Evolutionary conservation across 148 eudicot genomes (phyloP).

Genomic region (Mesembryanthemum crystallinum): DNA sequence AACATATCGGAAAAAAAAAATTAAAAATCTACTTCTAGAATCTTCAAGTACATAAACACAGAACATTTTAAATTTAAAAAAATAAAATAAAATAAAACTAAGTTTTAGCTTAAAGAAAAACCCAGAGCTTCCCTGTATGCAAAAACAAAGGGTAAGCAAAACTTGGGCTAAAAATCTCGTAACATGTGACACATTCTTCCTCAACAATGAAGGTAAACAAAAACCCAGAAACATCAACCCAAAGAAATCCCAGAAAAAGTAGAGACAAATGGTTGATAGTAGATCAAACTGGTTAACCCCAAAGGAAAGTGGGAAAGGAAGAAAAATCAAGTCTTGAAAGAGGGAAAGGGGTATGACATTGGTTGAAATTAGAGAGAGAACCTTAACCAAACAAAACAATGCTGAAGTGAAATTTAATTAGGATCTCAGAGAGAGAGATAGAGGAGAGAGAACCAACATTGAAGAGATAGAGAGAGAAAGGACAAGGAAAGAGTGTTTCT

Average conservation of each 20-base stretch:
- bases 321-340: neutral
- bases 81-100: too few species aligned
- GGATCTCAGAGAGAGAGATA: neutral
- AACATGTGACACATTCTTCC: neutral
- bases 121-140: neutral
- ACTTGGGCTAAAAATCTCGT: neutral
- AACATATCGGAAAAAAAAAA: slow-evolving; percentile 3
- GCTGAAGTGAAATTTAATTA: neutral
- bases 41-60: slow-evolving; percentile 18
- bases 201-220: neutral
- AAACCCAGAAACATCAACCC: neutral
- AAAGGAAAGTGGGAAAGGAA: neutral
- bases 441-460: slow-evolving; percentile 20
- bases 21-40: slow-evolving; percentile 9
- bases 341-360: neutral
- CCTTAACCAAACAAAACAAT: neutral
- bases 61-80: neutral
- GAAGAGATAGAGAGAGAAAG: slow-evolving; percentile 7
- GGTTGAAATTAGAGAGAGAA: neutral
- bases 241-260: neutral
- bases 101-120: neutral
- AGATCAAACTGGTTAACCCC: neutral
- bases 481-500: neutral
- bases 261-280: neutral
- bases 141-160: neutral